These are phyloP conservation scores for Xylariaceae sp. DNA, from an alignment of 2,329 filamentous ascomycete species.

Conservation along the genomic window DNA sequence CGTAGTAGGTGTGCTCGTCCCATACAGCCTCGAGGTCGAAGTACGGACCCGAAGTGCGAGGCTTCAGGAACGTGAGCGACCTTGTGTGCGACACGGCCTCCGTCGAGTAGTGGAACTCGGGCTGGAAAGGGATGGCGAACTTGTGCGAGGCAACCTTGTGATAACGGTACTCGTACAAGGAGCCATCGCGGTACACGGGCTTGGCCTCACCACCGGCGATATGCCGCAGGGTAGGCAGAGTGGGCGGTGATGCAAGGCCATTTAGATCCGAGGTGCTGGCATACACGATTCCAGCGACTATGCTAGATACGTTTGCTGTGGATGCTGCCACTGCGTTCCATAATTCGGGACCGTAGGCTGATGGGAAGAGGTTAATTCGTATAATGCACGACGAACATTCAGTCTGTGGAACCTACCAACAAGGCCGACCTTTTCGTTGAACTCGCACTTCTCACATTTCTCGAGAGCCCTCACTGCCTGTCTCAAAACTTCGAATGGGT, in stretches of 20 bases:
- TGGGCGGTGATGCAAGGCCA: not conserved
- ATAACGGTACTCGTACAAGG: conserved; percentile 6
- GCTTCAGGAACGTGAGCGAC: conserved; percentile 61
- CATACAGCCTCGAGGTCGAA: conserved; percentile 75
- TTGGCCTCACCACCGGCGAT: not conserved
- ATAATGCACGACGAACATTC: too few relatives aligned
- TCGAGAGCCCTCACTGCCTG: conserved; percentile 14
- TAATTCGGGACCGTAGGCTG: not conserved
- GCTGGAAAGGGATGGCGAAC: conserved; percentile 31
- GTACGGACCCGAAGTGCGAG: conserved; percentile 44
- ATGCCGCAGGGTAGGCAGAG: not conserved
- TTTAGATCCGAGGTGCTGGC: not conserved
- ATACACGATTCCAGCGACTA: conserved; percentile 2
- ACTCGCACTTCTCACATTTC: conserved; percentile 26
- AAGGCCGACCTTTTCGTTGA: conserved; percentile 34
- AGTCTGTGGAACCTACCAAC: conserved; percentile 34
- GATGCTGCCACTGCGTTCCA: conserved; percentile 6
- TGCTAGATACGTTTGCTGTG: conserved; percentile 19
- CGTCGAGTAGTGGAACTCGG: conserved; percentile 45
- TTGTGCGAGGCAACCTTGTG: conserved; percentile 21
- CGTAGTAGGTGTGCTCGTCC: conserved; percentile 71
- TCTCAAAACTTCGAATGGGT: not conserved
- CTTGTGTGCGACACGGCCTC: conserved; percentile 64
- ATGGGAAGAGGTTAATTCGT: too few relatives aligned
- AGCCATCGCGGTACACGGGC: not conserved